Conservation (phyloP, 1,139 yeast genomes). For the Geotrichum phurueaensis region DNA sequence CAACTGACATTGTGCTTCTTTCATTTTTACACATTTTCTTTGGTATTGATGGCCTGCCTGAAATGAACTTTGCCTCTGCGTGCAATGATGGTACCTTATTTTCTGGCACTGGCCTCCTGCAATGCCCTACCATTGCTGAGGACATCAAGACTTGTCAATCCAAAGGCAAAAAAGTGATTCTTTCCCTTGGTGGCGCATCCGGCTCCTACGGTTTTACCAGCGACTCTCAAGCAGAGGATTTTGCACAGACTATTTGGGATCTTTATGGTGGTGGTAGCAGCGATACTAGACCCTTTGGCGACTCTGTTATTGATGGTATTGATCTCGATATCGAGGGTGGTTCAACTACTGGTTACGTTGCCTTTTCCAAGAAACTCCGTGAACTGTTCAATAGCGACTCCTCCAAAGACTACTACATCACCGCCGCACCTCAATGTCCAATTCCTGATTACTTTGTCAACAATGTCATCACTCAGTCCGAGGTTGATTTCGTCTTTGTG, state of each 20-base stretch:
- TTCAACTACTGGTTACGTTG: constrained; percentile 46
- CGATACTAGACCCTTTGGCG: constrained; percentile 67
- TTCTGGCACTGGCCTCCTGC: constrained; percentile 31
- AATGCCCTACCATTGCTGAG: constrained; percentile 39
- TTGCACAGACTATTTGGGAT: constrained; percentile 78
- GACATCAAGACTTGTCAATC: constrained; percentile 82
- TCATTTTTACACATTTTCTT: constrained; percentile 69
- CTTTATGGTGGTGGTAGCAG: constrained; percentile 72
- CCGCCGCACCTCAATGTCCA: constrained; percentile 96
- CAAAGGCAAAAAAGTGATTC: constrained; percentile 66
- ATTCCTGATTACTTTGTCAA: constrained; percentile 87
- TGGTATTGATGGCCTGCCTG: constrained; percentile 36
- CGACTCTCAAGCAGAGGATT: constrained; percentile 57
- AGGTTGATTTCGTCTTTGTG: constrained; percentile 78
- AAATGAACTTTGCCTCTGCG: constrained; percentile 65
- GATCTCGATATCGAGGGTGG: constrained; percentile 66
- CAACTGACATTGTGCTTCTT: constrained; percentile 65
- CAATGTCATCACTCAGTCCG: constrained; percentile 51
- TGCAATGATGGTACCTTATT: constrained; percentile 29
- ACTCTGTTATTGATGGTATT: constrained; percentile 62
- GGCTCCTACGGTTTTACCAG: constrained; percentile 70
- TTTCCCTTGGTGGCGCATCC: constrained; percentile 83
- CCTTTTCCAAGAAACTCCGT: constrained; percentile 52
- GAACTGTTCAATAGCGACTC: constrained; percentile 44
- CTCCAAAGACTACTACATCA: constrained; percentile 53